phyloP scores from a whole-genome alignment of 345 rosid genomes.

The Salix brachista region DNA sequence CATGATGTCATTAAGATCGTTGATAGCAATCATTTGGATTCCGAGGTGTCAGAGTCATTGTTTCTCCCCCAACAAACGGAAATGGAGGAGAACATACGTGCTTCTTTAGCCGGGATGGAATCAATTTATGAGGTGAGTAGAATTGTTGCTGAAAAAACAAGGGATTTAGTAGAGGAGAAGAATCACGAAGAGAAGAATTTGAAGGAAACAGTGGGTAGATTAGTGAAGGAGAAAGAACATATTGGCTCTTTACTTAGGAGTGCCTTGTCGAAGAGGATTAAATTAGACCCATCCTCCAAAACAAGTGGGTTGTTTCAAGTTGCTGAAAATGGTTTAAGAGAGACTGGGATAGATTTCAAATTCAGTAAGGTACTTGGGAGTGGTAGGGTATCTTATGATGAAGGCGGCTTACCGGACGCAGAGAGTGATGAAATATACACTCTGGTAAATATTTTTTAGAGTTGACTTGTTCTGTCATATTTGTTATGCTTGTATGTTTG shows the following conservation, averaged over 20 bases:
- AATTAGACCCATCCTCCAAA: constrained; percentile 50
- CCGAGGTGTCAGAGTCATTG: constrained; percentile 73
- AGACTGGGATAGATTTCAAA: constrained; percentile 67
- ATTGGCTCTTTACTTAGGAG: constrained; percentile 80
- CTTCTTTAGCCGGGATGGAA: constrained; percentile 90
- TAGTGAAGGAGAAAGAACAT: constrained; percentile 85
- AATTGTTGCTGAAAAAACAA: constrained; percentile 58
- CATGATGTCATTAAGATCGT: constrained; percentile 56
- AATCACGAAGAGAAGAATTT: constrained; percentile 54
- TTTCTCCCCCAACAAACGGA: constrained; percentile 82
- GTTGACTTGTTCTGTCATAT: neutral
- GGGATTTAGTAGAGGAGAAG: constrained; percentile 61
- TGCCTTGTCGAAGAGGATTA: constrained; percentile 74
- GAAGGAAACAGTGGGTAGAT: constrained; percentile 60
- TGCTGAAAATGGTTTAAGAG: constrained; percentile 81
- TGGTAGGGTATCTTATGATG: constrained; percentile 31
- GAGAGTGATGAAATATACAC: constrained; percentile 77
- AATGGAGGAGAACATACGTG: constrained; percentile 78
- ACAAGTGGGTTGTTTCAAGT: constrained; percentile 64
- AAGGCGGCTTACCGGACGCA: constrained; percentile 31
- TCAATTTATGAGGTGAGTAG: constrained; percentile 66
- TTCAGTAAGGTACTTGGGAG: constrained; percentile 45
- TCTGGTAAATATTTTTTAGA: constrained; percentile 50
- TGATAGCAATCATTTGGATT: constrained; percentile 55
- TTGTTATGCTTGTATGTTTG: neutral